These are phyloP conservation scores for Teunomyces barrocoloradensis DNA, from an alignment of 805 yeast genomes.

Conservation along the genomic window DNA sequence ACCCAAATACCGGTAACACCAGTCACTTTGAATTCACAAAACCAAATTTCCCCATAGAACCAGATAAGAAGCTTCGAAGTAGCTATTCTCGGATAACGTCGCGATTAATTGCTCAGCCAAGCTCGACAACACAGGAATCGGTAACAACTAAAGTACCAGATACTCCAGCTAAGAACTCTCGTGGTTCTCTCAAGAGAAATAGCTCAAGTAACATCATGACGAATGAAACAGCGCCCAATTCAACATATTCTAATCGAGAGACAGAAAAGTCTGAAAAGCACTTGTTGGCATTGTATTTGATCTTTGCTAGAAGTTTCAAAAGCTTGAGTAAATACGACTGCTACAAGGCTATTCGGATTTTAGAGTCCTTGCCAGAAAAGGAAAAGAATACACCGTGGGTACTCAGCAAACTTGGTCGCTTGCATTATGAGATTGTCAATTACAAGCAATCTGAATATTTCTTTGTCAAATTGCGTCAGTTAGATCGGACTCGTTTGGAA, in stretches of 20 bases:
- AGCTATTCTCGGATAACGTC: conserved; percentile 48
- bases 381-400: conserved; percentile 83
- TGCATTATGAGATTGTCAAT: conserved; percentile 84
- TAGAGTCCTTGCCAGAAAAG: conserved; percentile 60
- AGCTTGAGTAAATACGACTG: conserved; percentile 70
- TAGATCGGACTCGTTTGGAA: conserved; percentile 74
- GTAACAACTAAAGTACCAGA: neutral
- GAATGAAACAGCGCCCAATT: neutral
- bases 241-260: conserved; percentile 17
- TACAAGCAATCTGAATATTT: conserved; percentile 71
- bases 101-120: conserved; percentile 44
- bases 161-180: conserved; percentile 6
- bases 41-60: conserved; percentile 23
- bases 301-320: conserved; percentile 59
- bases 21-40: conserved; percentile 29
- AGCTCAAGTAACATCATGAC: conserved; percentile 6
- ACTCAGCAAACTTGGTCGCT: conserved; percentile 70
- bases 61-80: conserved; percentile 24
- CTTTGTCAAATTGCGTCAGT: conserved; percentile 57
- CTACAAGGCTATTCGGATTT: conserved; percentile 68
- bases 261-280: conserved; percentile 38
- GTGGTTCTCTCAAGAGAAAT: conserved; percentile 8
- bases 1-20: conserved; percentile 14
- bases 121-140: conserved; percentile 3
- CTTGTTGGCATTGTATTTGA: conserved; percentile 46